Base-by-base conservation (phyloP, 768 basidiomycete genomes). In the Tulasnella sp. region DNA sequence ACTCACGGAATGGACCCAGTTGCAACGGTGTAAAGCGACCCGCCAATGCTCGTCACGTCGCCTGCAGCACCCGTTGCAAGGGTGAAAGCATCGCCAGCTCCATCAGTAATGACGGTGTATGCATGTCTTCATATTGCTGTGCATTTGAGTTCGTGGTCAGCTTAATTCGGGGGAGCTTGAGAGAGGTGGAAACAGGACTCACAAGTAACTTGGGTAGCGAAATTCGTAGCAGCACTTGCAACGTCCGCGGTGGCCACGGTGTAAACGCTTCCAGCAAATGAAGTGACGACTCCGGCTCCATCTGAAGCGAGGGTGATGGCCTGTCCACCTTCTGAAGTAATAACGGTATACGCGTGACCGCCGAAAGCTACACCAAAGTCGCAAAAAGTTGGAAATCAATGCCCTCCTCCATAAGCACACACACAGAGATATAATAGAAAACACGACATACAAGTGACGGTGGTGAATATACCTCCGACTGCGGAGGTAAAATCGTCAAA, bases 241-340 rank as follows among this genome's bases (percentile, higher is more conserved):
- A 54, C 54, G 11, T 34, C 69, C 3, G 71, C 75, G 9, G 80
- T 80, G 11, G 87, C 86, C 29, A 86, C 84, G 19, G 87, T 89
- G 81, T 85, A 90, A 1, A 86, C 80, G 9, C 86, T 85, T 42
- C 90, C 89, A 34, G 85, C 88, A 78, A 85, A 85, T 25, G 87
- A 85, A 37, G 89, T 90, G 9, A 82, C 84, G 45, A 72, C 49
- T 22, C 76, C 75, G 8, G 39, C 76, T 19, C 84, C 83, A 19
- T 81, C 80, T 80, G 85, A 54, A 36, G 89, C 90, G 25, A 92
- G 85, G 0, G 90, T 91, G 76, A 91, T 82, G 0, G 86, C 90
- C 64, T 85, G 79, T 14, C 90, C 91, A 8, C 89, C 91, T 12
- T 80, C 85, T 54, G 86, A 88, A 19, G 88, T 89, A 37, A 91